Evolutionary conservation across 768 basidiomycete genomes (phyloP).

Genomic region (Psilocybe cubensis): DNA sequence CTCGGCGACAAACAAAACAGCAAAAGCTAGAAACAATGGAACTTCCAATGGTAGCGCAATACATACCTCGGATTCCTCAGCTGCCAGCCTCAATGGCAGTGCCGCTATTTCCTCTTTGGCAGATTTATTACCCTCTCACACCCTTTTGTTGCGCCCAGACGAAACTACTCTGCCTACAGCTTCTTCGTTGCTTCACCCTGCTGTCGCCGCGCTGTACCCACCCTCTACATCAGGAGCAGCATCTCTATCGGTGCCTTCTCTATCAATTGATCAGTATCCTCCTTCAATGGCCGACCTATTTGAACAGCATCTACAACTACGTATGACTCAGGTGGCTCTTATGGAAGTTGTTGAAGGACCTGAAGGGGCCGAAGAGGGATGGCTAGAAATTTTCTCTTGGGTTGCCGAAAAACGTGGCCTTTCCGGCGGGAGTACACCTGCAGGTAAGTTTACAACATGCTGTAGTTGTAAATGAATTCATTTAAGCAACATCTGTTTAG

Average conservation of each 20-base stretch:
- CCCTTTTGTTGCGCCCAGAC: slow-evolving; percentile 6
- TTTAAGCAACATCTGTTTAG: not conserved
- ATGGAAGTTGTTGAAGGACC: slow-evolving; percentile 85
- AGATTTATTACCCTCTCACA: not conserved
- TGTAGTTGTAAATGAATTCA: no score
- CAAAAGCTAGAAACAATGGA: not conserved
- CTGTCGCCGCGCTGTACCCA: not conserved
- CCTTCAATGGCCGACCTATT: slow-evolving; percentile 64
- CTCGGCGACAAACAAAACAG: not conserved
- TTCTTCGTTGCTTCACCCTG: slow-evolving; percentile 9
- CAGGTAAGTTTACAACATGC: slow-evolving; percentile 6
- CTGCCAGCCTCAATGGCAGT: not conserved
- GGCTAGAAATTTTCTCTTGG: slow-evolving; percentile 88
- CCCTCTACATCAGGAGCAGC: not conserved
- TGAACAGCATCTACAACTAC: slow-evolving; percentile 79
- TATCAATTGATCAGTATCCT: slow-evolving; percentile 29
- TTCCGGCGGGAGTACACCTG: not conserved
- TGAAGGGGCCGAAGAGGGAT: slow-evolving; percentile 78
- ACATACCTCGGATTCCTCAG: not conserved
- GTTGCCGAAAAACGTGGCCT: slow-evolving; percentile 56
- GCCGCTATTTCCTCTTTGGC: not conserved
- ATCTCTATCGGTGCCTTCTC: slow-evolving; percentile 3
- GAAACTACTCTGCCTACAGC: slow-evolving; percentile 7
- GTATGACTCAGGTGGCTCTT: slow-evolving; percentile 84
- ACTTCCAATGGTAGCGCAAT: not conserved